Percentiles rank a stretch among this genome's conserved stretches.
These are phyloP conservation scores for Termitomyces sp. DNA, from an alignment of 768 basidiomycete species.

Conservation along the genomic window DNA sequence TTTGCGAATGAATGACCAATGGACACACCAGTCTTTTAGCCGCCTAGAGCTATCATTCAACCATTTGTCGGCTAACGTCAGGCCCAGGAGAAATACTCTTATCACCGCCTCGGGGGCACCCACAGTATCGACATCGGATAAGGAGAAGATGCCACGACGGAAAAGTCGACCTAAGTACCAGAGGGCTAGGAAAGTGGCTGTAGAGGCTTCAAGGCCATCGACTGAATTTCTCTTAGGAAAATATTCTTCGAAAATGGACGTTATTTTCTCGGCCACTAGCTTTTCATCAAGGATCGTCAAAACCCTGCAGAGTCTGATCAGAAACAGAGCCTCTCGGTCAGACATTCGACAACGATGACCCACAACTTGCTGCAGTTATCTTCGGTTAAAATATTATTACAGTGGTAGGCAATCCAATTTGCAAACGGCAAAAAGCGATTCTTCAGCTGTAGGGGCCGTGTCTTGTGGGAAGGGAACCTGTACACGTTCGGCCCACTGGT, in stretches of 20 bases:
- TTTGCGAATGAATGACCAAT: not conserved
- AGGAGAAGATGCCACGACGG: constrained; percentile 38
- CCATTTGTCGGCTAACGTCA: constrained; percentile 64
- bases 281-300: constrained; percentile 3
- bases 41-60: constrained; percentile 53
- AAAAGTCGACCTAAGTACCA: constrained; percentile 60
- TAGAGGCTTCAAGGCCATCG: constrained; percentile 4
- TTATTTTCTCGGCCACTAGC: constrained; percentile 5
- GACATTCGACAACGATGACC: not conserved
- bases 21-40: constrained; percentile 49
- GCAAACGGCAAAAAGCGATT: constrained; percentile 8
- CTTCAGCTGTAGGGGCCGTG: not conserved
- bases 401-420: constrained; percentile 11
- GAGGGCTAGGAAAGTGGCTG: constrained; percentile 47
- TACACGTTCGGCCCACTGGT: not conserved
- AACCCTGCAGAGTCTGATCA: not conserved
- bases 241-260: constrained; percentile 3
- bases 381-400: constrained; percentile 5
- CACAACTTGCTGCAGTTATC: not conserved
- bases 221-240: not conserved
- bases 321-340: not conserved
- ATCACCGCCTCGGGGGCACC: constrained; percentile 42
- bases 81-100: constrained; percentile 48
- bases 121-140: constrained; percentile 30
- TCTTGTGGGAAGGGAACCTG: not conserved